Evolutionary conservation across 2,329 filamentous ascomycete genomes (phyloP).

Genomic region (Phoma sp.): DNA sequence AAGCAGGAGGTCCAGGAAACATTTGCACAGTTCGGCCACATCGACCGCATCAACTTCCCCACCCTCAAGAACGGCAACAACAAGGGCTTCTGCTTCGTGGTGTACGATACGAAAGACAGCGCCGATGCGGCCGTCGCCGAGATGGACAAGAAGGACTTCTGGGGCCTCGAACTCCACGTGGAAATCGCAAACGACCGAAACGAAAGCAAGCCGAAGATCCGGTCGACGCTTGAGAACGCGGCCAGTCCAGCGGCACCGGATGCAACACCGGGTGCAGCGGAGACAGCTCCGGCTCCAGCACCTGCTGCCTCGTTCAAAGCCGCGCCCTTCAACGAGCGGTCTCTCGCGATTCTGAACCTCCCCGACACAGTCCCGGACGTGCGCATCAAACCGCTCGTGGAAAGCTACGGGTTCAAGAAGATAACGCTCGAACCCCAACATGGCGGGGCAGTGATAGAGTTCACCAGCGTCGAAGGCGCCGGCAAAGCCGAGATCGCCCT

Average conservation of each 20-base stretch:
- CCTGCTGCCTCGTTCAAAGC: constrained; percentile 16
- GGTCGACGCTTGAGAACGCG: constrained; percentile 57
- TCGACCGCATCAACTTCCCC: constrained; percentile 75
- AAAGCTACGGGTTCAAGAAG: constrained; percentile 76
- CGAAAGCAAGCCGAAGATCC: constrained; percentile 54
- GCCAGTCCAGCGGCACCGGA: constrained; percentile 46
- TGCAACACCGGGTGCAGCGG: constrained; percentile 20
- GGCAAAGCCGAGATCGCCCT: constrained; percentile 69
- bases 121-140: constrained; percentile 66
- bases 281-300: constrained; percentile 30
- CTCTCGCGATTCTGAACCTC: constrained; percentile 81
- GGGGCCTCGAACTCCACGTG: constrained; percentile 71
- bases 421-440: constrained; percentile 81
- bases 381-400: constrained; percentile 75
- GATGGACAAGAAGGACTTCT: constrained; percentile 74
- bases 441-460: constrained; percentile 86
- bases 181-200: constrained; percentile 53
- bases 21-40: constrained; percentile 77
- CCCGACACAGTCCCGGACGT: constrained; percentile 93
- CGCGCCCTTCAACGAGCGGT: constrained; percentile 61
- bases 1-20: constrained; percentile 73
- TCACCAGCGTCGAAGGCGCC: constrained; percentile 69
- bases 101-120: constrained; percentile 73
- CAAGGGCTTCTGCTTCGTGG: constrained; percentile 81
- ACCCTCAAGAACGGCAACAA: constrained; percentile 68